Percentiles rank a stretch among this genome's conserved stretches.
Evolutionary conservation across 345 rosid genomes (phyloP).

Genomic region (Lepidium africanum): DNA sequence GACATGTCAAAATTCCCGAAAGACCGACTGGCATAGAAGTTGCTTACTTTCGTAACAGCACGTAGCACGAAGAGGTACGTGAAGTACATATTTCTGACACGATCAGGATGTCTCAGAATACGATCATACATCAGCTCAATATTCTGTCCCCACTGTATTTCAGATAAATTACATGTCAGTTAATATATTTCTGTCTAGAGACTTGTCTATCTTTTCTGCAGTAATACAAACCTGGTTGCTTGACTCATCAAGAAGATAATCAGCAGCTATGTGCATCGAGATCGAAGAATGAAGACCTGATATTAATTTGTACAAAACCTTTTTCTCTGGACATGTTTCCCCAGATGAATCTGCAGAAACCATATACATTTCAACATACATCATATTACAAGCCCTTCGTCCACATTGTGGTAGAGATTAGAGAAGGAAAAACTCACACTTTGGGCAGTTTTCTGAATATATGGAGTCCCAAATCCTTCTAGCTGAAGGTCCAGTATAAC

Average conservation of each 20-base stretch:
- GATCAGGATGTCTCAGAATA: slow-evolving; percentile 71
- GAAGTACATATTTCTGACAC: slow-evolving; percentile 87
- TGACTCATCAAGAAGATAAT: slow-evolving; percentile 84
- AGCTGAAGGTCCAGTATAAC: slow-evolving; percentile 84
- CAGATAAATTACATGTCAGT: not conserved
- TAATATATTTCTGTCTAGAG: not conserved
- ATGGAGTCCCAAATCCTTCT: slow-evolving; percentile 96
- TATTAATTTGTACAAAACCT: slow-evolving; percentile 78
- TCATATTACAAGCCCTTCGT: not conserved
- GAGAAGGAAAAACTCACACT: slow-evolving; percentile 39
- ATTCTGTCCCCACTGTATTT: slow-evolving; percentile 88
- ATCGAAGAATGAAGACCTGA: slow-evolving; percentile 99
- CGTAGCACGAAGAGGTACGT: slow-evolving; percentile 92
- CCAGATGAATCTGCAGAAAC: slow-evolving; percentile 61
- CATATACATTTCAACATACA: not conserved
- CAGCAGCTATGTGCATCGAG: slow-evolving; percentile 84
- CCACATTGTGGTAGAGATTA: not conserved
- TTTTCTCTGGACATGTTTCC: slow-evolving; percentile 82
- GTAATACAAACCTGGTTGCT: slow-evolving; percentile 46
- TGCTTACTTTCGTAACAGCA: slow-evolving; percentile 80
- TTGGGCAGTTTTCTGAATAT: slow-evolving; percentile 85
- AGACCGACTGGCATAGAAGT: not conserved
- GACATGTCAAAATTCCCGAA: not conserved
- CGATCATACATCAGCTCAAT: slow-evolving; percentile 83
- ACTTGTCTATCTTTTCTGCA: not conserved